These are phyloP conservation scores for Phaeolepiota aurea DNA, from an alignment of 768 basidiomycete species.

Conservation along the genomic window DNA sequence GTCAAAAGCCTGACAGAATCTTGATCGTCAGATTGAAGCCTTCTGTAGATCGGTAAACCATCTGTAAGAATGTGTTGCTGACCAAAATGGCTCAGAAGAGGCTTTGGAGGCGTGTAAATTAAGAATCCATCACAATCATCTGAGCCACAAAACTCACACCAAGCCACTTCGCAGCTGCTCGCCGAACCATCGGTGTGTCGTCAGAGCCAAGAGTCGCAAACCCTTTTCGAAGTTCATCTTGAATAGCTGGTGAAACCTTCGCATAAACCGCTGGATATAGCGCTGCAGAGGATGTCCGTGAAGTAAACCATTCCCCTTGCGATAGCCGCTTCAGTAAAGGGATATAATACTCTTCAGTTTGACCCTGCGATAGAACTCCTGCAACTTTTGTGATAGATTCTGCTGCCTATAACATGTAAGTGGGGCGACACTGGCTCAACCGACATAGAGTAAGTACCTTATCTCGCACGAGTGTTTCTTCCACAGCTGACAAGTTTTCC, in stretches of 20 bases:
- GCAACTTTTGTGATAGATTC: slow-evolving; percentile 93
- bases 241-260: slow-evolving; percentile 60
- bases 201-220: slow-evolving; percentile 80
- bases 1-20: slow-evolving; percentile 95
- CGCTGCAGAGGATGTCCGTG: slow-evolving; percentile 90
- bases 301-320: slow-evolving; percentile 97
- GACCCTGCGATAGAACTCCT: slow-evolving; percentile 60
- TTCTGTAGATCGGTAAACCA: slow-evolving; percentile 86
- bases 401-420: slow-evolving; percentile 60
- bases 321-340: slow-evolving; percentile 86
- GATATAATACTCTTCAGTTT: slow-evolving; percentile 86
- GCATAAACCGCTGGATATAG: slow-evolving; percentile 88
- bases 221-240: slow-evolving; percentile 84
- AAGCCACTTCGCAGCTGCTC: slow-evolving; percentile 94
- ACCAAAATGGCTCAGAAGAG: slow-evolving; percentile 70
- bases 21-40: slow-evolving; percentile 93
- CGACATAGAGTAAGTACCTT: slow-evolving; percentile 47
- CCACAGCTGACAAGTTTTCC: slow-evolving; percentile 92
- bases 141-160: slow-evolving; percentile 64
- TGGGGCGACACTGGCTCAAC: neutral
- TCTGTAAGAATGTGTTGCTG: slow-evolving; percentile 79
- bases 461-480: slow-evolving; percentile 96
- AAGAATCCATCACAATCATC: slow-evolving; percentile 10
- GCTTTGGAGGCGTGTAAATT: slow-evolving; percentile 30
- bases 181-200: slow-evolving; percentile 97